Conservation (phyloP, 495 filamentous ascomycete species). For the Cercophora sp. region DNA sequence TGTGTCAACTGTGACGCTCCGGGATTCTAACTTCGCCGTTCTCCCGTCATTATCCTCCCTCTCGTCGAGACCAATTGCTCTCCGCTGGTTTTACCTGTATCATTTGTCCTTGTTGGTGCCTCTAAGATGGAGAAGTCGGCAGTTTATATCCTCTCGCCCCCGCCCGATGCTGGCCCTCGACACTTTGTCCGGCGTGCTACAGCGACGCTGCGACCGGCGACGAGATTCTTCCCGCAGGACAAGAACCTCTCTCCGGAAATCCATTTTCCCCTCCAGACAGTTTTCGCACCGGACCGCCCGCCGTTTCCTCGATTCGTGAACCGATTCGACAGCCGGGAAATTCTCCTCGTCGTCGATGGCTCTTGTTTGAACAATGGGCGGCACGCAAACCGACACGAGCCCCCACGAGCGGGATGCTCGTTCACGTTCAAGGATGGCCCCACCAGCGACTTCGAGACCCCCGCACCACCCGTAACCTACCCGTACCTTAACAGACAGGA, state of each 20-base stretch:
- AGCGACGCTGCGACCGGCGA: conserved; percentile 24
- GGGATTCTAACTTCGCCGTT: too few relatives aligned
- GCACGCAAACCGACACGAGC: not conserved
- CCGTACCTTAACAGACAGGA: conserved; percentile 14
- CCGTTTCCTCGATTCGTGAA: conserved; percentile 33
- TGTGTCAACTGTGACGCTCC: too few relatives aligned
- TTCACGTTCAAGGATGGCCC: conserved; percentile 31
- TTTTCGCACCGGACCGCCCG: conserved; percentile 17
- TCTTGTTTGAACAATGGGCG: conserved; percentile 38
- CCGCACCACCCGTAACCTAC: not conserved
- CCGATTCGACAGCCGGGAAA: conserved; percentile 34
- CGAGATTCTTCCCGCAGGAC: conserved; percentile 25
- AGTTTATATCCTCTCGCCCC: not conserved
- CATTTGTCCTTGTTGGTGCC: too few relatives aligned
- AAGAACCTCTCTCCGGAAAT: conserved; percentile 24
- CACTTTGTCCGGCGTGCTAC: not conserved
- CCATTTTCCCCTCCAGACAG: conserved; percentile 33
- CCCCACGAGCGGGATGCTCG: conserved; percentile 31
- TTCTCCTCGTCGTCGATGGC: conserved; percentile 40
- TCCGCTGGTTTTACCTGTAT: too few relatives aligned
- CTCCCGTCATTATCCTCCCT: too few relatives aligned
- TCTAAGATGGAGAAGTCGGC: conserved; percentile 1
- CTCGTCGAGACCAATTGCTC: too few relatives aligned
- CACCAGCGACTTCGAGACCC: not conserved
- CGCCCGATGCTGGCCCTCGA: not conserved